These are phyloP conservation scores for Pseudogymnoascus sp. DNA, from an alignment of 2,329 filamentous ascomycete genomes.

Conservation along the genomic window DNA sequence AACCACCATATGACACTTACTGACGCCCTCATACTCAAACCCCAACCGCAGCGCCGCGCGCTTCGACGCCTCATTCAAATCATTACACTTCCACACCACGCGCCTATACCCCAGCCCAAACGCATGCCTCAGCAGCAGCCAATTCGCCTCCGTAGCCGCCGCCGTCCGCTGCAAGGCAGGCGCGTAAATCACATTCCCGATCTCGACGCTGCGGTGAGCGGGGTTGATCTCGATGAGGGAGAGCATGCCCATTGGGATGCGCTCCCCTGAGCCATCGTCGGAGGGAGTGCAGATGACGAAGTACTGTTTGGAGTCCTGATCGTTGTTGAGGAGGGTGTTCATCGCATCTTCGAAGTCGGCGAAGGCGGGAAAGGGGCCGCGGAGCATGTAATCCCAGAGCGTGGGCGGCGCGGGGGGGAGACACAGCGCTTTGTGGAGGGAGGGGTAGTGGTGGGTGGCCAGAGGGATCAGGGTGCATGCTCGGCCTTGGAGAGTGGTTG, in stretches of 20 bases:
- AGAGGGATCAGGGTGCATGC: not conserved
- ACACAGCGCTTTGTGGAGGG: not conserved
- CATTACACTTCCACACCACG: conserved; percentile 59
- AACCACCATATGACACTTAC: conserved; percentile 54
- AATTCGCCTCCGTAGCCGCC: conserved; percentile 51
- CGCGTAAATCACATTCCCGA: conserved; percentile 49
- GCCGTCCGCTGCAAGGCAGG: conserved; percentile 44
- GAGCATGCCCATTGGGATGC: conserved; percentile 33
- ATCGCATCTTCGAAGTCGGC: conserved; percentile 27
- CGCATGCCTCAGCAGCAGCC: conserved; percentile 45
- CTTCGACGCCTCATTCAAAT: conserved; percentile 46
- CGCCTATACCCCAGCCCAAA: conserved; percentile 50
- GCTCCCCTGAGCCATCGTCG: not conserved
- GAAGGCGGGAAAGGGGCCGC: conserved; percentile 30
- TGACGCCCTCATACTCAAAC: conserved; percentile 52
- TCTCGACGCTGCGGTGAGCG: conserved; percentile 45
- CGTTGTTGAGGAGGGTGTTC: conserved; percentile 18
- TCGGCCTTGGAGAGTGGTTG: not conserved
- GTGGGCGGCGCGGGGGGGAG: not conserved
- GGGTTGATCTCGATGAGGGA: conserved; percentile 41
- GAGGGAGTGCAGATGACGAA: conserved; percentile 33
- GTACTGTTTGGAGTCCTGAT: conserved; percentile 36
- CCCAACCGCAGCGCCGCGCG: conserved; percentile 51
- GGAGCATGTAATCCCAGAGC: conserved; percentile 38
- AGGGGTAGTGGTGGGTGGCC: not conserved